Evolutionary conservation across 192 early-diverging fungal species (phyloP).

Genomic region (Backusella australiensis): DNA sequence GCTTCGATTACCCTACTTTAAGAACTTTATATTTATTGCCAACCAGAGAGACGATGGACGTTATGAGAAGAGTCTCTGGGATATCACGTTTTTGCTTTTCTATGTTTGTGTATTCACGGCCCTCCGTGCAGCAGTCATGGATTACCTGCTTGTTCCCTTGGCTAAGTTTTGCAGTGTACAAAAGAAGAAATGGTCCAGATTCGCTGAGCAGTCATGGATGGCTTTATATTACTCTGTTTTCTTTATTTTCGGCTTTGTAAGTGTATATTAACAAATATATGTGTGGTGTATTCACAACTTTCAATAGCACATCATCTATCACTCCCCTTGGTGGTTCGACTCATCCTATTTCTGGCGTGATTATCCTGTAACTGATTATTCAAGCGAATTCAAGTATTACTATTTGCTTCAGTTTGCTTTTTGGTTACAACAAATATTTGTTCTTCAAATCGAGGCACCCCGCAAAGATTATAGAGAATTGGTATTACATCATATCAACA

Average conservation of each 20-base stretch:
- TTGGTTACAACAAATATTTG: conserved; percentile 63
- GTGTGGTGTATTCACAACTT: neutral
- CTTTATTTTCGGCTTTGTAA: conserved; percentile 58
- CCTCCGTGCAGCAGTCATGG: conserved; percentile 53
- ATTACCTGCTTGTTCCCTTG: conserved; percentile 45
- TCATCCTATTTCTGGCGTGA: conserved; percentile 50
- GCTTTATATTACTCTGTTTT: conserved; percentile 65
- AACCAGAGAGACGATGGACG: conserved; percentile 30
- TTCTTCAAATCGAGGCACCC: conserved; percentile 55
- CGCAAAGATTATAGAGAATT: conserved; percentile 57
- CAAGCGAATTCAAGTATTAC: conserved; percentile 51
- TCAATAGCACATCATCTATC: conserved; percentile 55
- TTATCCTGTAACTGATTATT: conserved; percentile 51
- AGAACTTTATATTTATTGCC: conserved; percentile 30
- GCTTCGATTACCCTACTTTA: conserved; percentile 27
- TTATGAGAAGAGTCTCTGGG: conserved; percentile 56
- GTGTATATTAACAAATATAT: neutral
- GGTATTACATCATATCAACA: conserved; percentile 60
- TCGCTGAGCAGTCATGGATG: conserved; percentile 73
- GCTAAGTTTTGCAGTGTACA: conserved; percentile 22
- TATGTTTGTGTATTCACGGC: conserved; percentile 66
- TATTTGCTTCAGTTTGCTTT: conserved; percentile 57
- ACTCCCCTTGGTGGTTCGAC: conserved; percentile 64
- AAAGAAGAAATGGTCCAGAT: conserved; percentile 49
- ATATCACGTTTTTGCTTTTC: conserved; percentile 62